These are phyloP conservation scores for Dichotomocladium elegans DNA, from an alignment of 371 early-diverging fungal species.

Conservation along the genomic window DNA sequence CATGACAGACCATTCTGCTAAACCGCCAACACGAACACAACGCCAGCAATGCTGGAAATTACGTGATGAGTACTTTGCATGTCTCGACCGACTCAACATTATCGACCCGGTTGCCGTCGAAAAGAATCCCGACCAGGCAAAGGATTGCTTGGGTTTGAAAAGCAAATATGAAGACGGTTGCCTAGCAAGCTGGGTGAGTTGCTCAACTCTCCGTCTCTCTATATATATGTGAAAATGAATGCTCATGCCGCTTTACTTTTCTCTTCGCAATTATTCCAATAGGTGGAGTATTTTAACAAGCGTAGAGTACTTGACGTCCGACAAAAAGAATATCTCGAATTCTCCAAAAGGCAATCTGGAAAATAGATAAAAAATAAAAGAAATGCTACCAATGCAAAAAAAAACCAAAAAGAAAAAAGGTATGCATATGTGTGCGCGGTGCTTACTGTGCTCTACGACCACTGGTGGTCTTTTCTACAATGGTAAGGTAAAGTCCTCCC, in stretches of 20 bases:
- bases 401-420: no score
- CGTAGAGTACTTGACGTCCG: conserved; percentile 44
- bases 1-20: conserved; percentile 6
- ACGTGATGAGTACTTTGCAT: conserved; percentile 55
- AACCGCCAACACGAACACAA: conserved; percentile 51
- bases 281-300: conserved; percentile 53
- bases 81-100: conserved; percentile 47
- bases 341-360: conserved; percentile 37
- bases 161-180: conserved; percentile 44
- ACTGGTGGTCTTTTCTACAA: no score
- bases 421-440: no score
- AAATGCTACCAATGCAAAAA: no score
- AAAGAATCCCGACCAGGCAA: conserved; percentile 37
- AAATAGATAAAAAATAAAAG: conserved; percentile 7
- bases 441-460: no score
- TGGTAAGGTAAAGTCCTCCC: no score
- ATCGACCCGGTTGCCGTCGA: conserved; percentile 47
- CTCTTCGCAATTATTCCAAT: background rate
- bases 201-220: background rate
- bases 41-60: conserved; percentile 54
- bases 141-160: conserved; percentile 38
- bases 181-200: conserved; percentile 52
- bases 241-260: background rate
- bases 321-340: conserved; percentile 43
- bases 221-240: no score